These are phyloP conservation scores for Entophlyctis helioformis DNA, from an alignment of 192 early-diverging fungal species.

Conservation along the genomic window DNA sequence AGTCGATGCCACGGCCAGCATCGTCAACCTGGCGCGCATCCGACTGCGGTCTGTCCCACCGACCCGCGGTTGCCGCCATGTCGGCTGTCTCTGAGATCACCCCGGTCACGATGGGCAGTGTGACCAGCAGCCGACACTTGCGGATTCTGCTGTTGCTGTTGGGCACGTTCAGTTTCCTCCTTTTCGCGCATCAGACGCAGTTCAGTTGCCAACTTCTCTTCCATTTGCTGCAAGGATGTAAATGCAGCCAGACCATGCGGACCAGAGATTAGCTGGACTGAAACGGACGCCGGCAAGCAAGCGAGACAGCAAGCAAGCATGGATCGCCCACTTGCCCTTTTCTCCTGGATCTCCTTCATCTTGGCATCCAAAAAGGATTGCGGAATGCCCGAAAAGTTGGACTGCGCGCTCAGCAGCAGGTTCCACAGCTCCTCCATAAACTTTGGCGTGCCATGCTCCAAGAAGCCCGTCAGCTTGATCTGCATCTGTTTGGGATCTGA, in stretches of 20 bases:
- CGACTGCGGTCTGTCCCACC: no score
- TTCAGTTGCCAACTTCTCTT: constrained; percentile 8
- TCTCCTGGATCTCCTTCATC: constrained; percentile 59
- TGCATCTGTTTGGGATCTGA: constrained; percentile 85
- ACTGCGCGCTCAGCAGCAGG: constrained; percentile 80
- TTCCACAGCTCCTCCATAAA: constrained; percentile 88
- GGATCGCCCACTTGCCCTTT: constrained; percentile 2
- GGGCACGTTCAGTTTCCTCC: constrained; percentile 11
- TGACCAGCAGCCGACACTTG: no score
- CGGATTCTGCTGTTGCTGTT: no score
- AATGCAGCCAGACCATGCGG: neutral
- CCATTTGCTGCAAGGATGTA: neutral
- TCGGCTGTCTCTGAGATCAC: no score
- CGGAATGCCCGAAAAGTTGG: constrained; percentile 70
- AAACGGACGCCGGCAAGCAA: no score
- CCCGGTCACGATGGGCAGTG: no score
- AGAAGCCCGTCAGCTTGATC: constrained; percentile 89
- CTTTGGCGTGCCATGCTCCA: constrained; percentile 63
- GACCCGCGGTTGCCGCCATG: no score
- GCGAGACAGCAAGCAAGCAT: no score
- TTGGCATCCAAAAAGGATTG: constrained; percentile 71
- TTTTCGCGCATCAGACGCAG: constrained; percentile 1
- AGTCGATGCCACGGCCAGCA: no score
- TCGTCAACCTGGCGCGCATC: no score
- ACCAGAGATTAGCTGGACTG: neutral